Evolutionary conservation across 306 rosid species (phyloP), one percentile per base, ranked within the genome.

Genomic region (Lotus japonicus): DNA sequence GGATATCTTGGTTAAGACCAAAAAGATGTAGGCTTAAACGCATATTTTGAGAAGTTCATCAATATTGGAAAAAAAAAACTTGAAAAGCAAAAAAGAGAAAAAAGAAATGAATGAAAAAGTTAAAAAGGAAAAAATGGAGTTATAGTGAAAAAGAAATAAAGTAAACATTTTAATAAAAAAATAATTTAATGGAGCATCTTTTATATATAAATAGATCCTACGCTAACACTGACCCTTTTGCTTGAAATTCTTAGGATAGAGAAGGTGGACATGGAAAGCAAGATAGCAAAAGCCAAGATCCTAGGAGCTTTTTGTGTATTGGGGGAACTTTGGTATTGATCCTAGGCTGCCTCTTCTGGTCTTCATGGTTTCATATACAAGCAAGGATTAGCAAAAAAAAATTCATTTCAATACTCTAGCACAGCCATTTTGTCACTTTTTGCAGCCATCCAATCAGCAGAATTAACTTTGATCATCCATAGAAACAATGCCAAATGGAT

Each of bases 281-380:
- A 61, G 52, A 76, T 85, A 52, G 84, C 86, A 2, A 81, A 43
- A 69, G 90, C 97, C 31, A 90, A 92, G 72, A 58, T 88, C 17
- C 38, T 86, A 38, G 96, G 97, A 28, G 58, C 92, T 46, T 44
- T 66, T 9, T 83, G 64, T 86, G 97, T 71, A 68, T 90, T 72
- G 79, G 81, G 13, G 98, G 97, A 65, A 85, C 86, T 75, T 74
- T 88, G 73, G 0, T 83, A 48, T 49, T 94, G 72, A 77, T 66
- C 41, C 80, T 90, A 64, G 89, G 84, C 39, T 80, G 90, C 72
- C 16, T 88, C 48, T 51, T 82, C 75, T 92, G 97, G 97, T 85
- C 97, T 3, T 90, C 97, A 33, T 92, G 98, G 98, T 92, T 90
- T 65, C 89, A 88, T 19, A 79, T 90, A 66, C 98, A 94, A 84